Base-by-base conservation (phyloP, 1,139 yeast species). In the Geotrichum aggregatum region DNA sequence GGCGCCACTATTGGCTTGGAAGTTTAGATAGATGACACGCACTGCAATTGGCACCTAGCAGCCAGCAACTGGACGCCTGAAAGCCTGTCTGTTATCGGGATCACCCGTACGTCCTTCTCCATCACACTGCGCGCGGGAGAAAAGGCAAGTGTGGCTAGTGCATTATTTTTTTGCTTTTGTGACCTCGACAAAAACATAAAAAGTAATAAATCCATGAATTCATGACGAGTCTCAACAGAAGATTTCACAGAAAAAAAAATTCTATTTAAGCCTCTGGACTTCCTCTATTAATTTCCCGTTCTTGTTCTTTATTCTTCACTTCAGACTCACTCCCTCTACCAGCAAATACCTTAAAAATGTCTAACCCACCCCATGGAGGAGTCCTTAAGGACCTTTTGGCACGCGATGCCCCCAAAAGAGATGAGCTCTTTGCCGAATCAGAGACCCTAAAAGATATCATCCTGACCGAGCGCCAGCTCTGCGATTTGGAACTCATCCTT, bases 401-500 rank as follows among this genome's bases (percentile, higher is more conserved):
- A 52, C 84, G 98, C 70, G 98, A 91, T 70, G 80, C 82, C 42
- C 69, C 80, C 24, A 79, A 78, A 60, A 82, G 77, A 61, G 69
- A 70, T 16, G 73, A 77, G 52, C 76, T 91, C 49, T 65, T 83
- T 48, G 65, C 74, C 34, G 94, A 88, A 71, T 74, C 83, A 24
- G 72, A 74, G 47, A 64, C 76, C 7, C 76, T 84, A 52, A 75
- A 78, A 31, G 73, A 79, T 41, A 71, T 85, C 54, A 73, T 72
- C 19, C 76, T 91, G 61, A 84, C 95, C 24, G 92, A 83, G 58
- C 84, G 98, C 69, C 98, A 91, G 70, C 76, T 91, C 56, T 91
- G 98, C 71, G 98, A 91, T 71, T 74, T 91, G 66, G 98, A 91
- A 72, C 78, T 91, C 69, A 87, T 91, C 65, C 75, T 91, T 59